Base-by-base conservation (phyloP, 2,329 filamentous ascomycete genomes). In the Colletotrichum sp. region DNA sequence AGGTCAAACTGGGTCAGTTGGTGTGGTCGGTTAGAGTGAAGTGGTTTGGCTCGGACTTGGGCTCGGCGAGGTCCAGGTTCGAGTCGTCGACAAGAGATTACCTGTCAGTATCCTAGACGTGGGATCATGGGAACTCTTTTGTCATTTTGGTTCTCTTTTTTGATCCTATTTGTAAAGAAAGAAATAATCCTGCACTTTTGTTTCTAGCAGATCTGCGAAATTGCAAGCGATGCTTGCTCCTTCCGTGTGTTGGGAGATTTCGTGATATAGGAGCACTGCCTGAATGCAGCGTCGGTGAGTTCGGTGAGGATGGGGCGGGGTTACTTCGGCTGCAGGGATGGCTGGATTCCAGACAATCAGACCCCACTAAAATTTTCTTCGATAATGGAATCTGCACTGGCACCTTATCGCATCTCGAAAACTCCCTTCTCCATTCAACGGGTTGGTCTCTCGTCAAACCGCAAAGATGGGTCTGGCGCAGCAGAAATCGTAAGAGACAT, bases 381-480 rank as follows among this genome's bases (percentile, higher is more conserved):
- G 74, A 76, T 74, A 75, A 75, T 70, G 71, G 64, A 60, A 52
- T 12, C 28, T 26, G 30, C 34, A 52, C 70, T 65, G 48, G 34
- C 36, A n/a, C 55, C 71, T 75, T 71, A 76, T 76, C 74, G 74
- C 72, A 71, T 55, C 55, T 52, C 63, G 24, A 74, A 76, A 65
- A 69, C 43, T 69, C 71, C 43, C 57, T 21, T 74, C 26, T 60
- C 71, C 71, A 43, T 68, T 43, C 59, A 65, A 65, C 59, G 57
- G 59, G 65, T 68, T 26, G 43, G 13, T 30, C 57, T 67, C 64
- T 48, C 39, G 59, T 36, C 71, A 76, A 71, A 74, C 66, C 71
- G 61, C 71, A 74, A 77, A 72, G 61, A 77, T 77, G 76, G 76
- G 76, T 68, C 66, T 77, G 69, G 73, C 76, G 63, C 68, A 77